These are phyloP conservation scores for Fennellomyces sp. DNA, from an alignment of 371 early-diverging fungal species.

Conservation along the genomic window DNA sequence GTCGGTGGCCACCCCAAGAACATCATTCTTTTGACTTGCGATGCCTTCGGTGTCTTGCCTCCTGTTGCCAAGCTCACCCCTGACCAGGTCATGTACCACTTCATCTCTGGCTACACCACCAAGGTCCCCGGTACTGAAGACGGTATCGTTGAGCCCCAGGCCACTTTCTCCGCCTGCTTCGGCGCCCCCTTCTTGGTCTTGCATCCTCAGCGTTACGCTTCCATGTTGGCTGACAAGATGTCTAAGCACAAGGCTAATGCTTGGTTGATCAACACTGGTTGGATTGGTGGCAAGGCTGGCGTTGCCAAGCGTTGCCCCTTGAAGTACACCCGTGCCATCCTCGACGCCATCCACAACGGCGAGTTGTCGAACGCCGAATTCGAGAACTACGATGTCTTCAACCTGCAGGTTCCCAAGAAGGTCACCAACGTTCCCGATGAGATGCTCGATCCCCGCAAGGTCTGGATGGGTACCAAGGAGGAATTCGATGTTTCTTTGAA, in stretches of 20 bases:
- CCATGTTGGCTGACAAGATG: slow-evolving; percentile 95
- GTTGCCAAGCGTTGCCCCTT: slow-evolving; percentile 90
- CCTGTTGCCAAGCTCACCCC: slow-evolving; percentile 90
- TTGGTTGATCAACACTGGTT: slow-evolving; percentile 97
- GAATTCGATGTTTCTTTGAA: slow-evolving; percentile 67
- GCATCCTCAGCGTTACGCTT: slow-evolving; percentile 94
- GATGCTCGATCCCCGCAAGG: slow-evolving; percentile 85
- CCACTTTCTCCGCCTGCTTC: slow-evolving; percentile 94
- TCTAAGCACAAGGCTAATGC: slow-evolving; percentile 82
- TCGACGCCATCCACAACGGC: slow-evolving; percentile 95
- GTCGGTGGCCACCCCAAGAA: slow-evolving; percentile 91
- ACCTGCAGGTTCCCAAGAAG: slow-evolving; percentile 82
- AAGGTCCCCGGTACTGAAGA: slow-evolving; percentile 96
- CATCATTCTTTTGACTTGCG: slow-evolving; percentile 94
- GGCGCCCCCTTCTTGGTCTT: slow-evolving; percentile 95
- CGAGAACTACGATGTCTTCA: slow-evolving; percentile 83
- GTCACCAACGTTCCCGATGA: slow-evolving; percentile 81
- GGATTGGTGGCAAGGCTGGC: slow-evolving; percentile 93
- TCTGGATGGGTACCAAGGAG: slow-evolving; percentile 78
- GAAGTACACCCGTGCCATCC: slow-evolving; percentile 94
- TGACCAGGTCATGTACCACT: slow-evolving; percentile 96
- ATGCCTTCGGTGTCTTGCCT: slow-evolving; percentile 96
- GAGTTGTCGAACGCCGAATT: slow-evolving; percentile 85
- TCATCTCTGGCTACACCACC: slow-evolving; percentile 88
- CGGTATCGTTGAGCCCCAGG: slow-evolving; percentile 90